phyloP scores from a whole-genome alignment of 2,329 filamentous ascomycete species.

The Talaromyces atroroseus region DNA sequence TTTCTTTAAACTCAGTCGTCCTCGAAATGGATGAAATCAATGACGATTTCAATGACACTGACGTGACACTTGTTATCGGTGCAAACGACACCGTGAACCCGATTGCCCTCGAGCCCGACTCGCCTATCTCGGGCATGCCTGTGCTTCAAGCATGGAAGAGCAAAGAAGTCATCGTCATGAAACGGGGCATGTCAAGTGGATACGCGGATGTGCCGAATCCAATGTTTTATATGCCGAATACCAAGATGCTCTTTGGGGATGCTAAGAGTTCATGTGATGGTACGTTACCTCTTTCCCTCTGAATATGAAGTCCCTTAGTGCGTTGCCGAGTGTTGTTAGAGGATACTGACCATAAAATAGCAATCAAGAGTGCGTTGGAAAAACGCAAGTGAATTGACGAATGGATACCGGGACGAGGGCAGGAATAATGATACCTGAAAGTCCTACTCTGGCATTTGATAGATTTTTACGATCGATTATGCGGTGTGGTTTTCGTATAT shows the following conservation, averaged over 20 bases:
- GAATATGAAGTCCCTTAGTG: too few species aligned
- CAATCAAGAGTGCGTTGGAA: conserved; percentile 14
- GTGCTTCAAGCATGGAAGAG: conserved; percentile 91
- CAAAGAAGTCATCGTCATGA: conserved; percentile 90
- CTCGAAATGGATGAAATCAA: conserved; percentile 97
- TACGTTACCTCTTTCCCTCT: conserved; percentile 33
- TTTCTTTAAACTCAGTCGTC: conserved; percentile 50
- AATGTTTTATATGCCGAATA: conserved; percentile 87
- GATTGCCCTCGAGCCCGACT: conserved; percentile 76
- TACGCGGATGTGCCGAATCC: conserved; percentile 90
- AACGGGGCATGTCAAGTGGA: conserved; percentile 80
- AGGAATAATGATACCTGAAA: background rate
- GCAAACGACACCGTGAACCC: conserved; percentile 93
- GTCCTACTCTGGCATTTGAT: too few species aligned
- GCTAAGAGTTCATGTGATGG: conserved; percentile 78
- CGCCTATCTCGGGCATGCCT: conserved; percentile 85
- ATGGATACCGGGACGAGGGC: background rate
- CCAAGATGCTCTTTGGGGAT: conserved; percentile 89
- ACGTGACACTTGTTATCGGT: conserved; percentile 81
- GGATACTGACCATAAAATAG: background rate
- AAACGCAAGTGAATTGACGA: conserved; percentile 2
- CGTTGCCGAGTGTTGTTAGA: background rate
- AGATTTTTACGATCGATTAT: too few species aligned
- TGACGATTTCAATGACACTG: conserved; percentile 80
- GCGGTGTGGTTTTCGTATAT: too few species aligned